Conservation (phyloP, 352 stramenopile genomes). For the Globisporangium middletonii region DNA sequence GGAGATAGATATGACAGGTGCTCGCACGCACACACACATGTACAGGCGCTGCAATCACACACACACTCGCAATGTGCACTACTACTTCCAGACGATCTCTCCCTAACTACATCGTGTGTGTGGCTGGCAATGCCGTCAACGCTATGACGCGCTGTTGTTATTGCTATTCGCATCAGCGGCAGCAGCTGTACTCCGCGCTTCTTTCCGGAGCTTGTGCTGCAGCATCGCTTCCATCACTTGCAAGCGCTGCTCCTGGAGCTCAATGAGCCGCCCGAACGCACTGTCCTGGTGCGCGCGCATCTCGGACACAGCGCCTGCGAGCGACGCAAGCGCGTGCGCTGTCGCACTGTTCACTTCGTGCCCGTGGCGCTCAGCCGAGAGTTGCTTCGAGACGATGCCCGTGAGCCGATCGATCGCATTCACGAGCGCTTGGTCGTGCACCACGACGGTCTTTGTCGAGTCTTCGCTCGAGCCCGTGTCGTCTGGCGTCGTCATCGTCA, state of each 20-base stretch:
- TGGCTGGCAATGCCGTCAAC: background rate
- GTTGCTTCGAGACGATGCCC: conserved; percentile 48
- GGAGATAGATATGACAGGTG: background rate
- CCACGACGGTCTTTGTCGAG: conserved; percentile 34
- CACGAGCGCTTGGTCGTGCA: conserved; percentile 56
- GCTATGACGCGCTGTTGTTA: background rate
- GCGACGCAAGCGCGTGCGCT: conserved; percentile 20
- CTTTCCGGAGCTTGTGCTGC: conserved; percentile 52
- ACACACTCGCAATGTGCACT: background rate
- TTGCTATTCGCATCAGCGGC: background rate
- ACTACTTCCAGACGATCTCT: background rate
- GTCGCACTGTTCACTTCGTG: conserved; percentile 22
- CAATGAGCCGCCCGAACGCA: conserved; percentile 39
- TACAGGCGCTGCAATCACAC: background rate
- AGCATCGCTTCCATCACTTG: conserved; percentile 59
- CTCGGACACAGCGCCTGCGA: conserved; percentile 48
- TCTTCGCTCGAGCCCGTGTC: conserved; percentile 35
- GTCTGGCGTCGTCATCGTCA: conserved; percentile 50
- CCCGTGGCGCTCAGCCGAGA: conserved; percentile 26
- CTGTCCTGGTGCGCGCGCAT: conserved; percentile 42
- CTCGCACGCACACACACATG: background rate
- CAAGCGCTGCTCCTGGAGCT: conserved; percentile 65
- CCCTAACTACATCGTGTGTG: no score
- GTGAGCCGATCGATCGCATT: conserved; percentile 59
- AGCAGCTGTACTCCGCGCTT: conserved; percentile 11